Evolutionary conservation across 768 basidiomycete genomes (phyloP).

Genomic region (Termitomyces sp.): DNA sequence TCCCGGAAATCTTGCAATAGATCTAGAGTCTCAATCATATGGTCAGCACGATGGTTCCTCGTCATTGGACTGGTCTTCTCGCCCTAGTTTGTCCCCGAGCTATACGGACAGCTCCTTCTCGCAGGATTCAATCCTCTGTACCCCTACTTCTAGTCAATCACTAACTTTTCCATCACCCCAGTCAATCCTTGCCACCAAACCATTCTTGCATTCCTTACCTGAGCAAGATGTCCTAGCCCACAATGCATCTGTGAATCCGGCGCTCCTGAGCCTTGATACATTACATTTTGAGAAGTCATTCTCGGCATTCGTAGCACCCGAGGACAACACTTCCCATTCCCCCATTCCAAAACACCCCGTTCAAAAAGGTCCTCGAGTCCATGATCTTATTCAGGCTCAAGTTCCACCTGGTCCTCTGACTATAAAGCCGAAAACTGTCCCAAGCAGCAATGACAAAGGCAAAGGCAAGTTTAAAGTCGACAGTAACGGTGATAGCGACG

Average conservation of each 20-base stretch:
- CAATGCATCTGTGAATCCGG: neutral
- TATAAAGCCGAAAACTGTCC: neutral
- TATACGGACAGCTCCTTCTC: conserved; percentile 1
- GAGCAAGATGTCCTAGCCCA: neutral
- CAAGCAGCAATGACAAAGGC: neutral
- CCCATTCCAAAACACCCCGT: neutral
- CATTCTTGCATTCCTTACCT: neutral
- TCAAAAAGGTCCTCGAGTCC: neutral
- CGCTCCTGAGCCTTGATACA: neutral
- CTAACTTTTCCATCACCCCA: neutral
- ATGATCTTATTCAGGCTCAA: neutral
- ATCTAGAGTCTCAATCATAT: neutral
- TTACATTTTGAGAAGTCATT: neutral
- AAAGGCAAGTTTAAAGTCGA: neutral
- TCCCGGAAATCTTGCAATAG: neutral
- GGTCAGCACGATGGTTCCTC: neutral
- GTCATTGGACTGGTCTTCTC: neutral
- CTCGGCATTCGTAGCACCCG: neutral
- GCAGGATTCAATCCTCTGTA: conserved; percentile 1
- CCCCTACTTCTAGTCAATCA: neutral
- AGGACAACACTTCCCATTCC: neutral
- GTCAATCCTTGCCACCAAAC: neutral
- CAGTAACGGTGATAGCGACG: neutral
- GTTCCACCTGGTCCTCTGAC: neutral
- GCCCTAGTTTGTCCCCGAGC: conserved; percentile 1